Base-by-base conservation (phyloP, 2,329 filamentous ascomycete genomes). In the Colletotrichum kahawae region DNA sequence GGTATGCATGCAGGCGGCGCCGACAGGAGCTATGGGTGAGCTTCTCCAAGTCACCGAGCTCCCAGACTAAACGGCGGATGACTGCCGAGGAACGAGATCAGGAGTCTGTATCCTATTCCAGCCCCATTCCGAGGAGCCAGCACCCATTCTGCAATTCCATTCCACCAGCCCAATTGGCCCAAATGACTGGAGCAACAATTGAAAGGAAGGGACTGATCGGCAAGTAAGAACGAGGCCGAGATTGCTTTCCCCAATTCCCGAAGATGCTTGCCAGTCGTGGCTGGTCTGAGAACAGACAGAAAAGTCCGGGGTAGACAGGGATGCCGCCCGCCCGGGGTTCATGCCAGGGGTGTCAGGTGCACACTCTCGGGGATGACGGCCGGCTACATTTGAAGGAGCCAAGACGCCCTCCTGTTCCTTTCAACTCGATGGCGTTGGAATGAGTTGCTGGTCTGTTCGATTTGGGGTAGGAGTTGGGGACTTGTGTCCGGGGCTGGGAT, bases 221-320 rank as follows among this genome's bases (percentile, higher is more conserved):
- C 65, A 62, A 43, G 33, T 29, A 31, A 48, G 59, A 59, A 68
- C 63, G 51, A 70, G 48, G 48, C 57, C 51, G 51, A 74, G 57
- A 60, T 70, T 76, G 70, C 64, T n/a, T 76, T 72, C 29, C 65
- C 51, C 65, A 70, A 74, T 76, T 70, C 65, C 74, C 65, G 59
- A 74, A 60, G 70, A 69, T 74, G 70, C 74, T 64, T 74, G 65
- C 64, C 51, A 65, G 64, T 51, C 70, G 48, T 74, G 59, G 71
- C 36, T 76, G 70, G 74, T 62, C 74, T 51, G 64, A 48, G 74
- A 65, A 74, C 71, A 75, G 62, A 75, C 56, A 43, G 14, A 51
- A 68, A 68, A 76, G 72, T 76, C 75, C 62, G 75, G 75, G 75
- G 75, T 75, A 76, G 48, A 76, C 75, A 76, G 67, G 75, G 75